phyloP scores from a whole-genome alignment of 805 yeast genomes.

The Wickerhamiella alocasiicola region DNA sequence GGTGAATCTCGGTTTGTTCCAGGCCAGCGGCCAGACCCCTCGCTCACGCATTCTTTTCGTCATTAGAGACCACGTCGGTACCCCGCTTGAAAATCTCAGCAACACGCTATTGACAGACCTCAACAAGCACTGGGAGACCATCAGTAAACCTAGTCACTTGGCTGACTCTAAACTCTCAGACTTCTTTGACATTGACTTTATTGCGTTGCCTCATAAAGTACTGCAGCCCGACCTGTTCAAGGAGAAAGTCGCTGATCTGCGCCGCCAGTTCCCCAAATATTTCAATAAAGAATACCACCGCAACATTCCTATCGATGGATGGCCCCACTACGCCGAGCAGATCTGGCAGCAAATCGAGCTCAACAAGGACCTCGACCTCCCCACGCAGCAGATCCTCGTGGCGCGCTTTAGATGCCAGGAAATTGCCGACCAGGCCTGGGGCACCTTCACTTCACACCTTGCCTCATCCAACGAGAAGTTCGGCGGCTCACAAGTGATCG shows the following conservation, averaged over 20 bases:
- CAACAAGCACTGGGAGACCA: slow-evolving; percentile 60
- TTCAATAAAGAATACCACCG: slow-evolving; percentile 70
- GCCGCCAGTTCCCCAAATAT: slow-evolving; percentile 40
- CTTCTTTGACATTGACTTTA: slow-evolving; percentile 76
- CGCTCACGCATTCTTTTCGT: slow-evolving; percentile 49
- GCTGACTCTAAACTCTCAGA: slow-evolving; percentile 46
- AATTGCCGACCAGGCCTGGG: slow-evolving; percentile 45
- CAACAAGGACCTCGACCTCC: slow-evolving; percentile 88
- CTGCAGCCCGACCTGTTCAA: slow-evolving; percentile 63
- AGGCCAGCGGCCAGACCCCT: slow-evolving; percentile 39
- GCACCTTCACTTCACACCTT: slow-evolving; percentile 32
- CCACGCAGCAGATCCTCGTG: slow-evolving; percentile 90
- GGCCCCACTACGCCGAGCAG: slow-evolving; percentile 81
- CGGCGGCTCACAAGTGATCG: slow-evolving; percentile 16
- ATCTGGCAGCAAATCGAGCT: slow-evolving; percentile 91
- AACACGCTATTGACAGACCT: slow-evolving; percentile 60
- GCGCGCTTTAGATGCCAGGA: slow-evolving; percentile 94
- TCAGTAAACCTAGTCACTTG: slow-evolving; percentile 61
- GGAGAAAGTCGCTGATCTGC: slow-evolving; percentile 47
- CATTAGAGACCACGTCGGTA: slow-evolving; percentile 84
- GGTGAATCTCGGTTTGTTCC: slow-evolving; percentile 79
- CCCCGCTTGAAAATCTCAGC: slow-evolving; percentile 64
- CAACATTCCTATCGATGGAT: slow-evolving; percentile 84
- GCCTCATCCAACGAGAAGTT: slow-evolving; percentile 23
- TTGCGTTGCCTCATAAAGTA: slow-evolving; percentile 72